Percentiles rank a stretch among this genome's conserved stretches.
Conservation (phyloP, 306 rosid species). For the Canavalia gladiata region DNA sequence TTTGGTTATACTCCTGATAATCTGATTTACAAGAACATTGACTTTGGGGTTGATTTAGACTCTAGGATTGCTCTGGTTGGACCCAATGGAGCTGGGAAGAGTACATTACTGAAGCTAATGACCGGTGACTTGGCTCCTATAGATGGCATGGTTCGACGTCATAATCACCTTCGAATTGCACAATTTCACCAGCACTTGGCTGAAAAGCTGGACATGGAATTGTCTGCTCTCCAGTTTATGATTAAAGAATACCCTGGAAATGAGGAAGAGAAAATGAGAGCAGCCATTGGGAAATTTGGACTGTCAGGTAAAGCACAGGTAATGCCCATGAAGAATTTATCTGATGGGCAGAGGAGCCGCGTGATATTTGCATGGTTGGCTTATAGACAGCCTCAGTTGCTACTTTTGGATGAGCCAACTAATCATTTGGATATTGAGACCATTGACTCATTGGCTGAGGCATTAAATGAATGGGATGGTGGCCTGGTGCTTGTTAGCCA, state of each 20-base stretch:
- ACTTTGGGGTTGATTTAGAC: constrained; percentile 96
- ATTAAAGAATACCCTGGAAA: constrained; percentile 91
- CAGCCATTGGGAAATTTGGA: constrained; percentile 91
- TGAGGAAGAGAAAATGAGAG: constrained; percentile 98
- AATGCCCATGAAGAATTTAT: constrained; percentile 96
- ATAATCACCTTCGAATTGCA: constrained; percentile 97
- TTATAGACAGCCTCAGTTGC: constrained; percentile 89
- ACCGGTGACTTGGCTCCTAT: constrained; percentile 85
- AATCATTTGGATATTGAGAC: constrained; percentile 98
- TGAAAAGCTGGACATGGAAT: constrained; percentile 88
- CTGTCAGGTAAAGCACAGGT: constrained; percentile 96
- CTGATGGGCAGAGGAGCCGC: constrained; percentile 97
- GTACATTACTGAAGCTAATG: constrained; percentile 96
- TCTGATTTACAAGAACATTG: constrained; percentile 85
- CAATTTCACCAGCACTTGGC: constrained; percentile 97
- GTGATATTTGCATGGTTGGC: constrained; percentile 98
- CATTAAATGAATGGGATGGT: constrained; percentile 99
- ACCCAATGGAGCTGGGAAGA: constrained; percentile 99
- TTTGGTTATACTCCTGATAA: constrained; percentile 96
- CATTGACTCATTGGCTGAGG: constrained; percentile 93
- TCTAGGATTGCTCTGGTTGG: constrained; percentile 96
- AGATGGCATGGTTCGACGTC: constrained; percentile 99
- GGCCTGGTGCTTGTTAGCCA: constrained; percentile 98
- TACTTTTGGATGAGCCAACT: constrained; percentile 94
- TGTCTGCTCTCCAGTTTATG: constrained; percentile 89